phyloP scores from a whole-genome alignment of 495 filamentous ascomycete genomes.

The Annulohypoxylon maeteangense region DNA sequence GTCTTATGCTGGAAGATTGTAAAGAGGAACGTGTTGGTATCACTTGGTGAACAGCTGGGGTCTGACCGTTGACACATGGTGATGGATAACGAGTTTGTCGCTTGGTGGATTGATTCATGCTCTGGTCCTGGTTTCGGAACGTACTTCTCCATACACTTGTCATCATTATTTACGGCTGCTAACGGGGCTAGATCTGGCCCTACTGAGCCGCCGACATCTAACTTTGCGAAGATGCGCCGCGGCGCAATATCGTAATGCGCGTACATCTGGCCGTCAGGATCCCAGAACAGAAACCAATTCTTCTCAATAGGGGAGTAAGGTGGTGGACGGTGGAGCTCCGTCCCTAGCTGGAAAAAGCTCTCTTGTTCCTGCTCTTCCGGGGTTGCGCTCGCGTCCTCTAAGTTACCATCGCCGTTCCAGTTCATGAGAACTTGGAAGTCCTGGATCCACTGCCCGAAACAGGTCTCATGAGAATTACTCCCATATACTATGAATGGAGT shows the following conservation, averaged over 20 bases:
- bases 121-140: slow-evolving; percentile 48
- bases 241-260: slow-evolving; percentile 62
- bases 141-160: slow-evolving; percentile 54
- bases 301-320: slow-evolving; percentile 59
- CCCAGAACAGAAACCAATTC: slow-evolving; percentile 70
- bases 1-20: slow-evolving; percentile 64
- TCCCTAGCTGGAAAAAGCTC: slow-evolving; percentile 48
- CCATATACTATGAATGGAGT: slow-evolving; percentile 59
- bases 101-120: slow-evolving; percentile 63
- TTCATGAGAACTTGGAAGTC: slow-evolving; percentile 61
- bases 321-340: slow-evolving; percentile 59
- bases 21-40: slow-evolving; percentile 61
- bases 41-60: slow-evolving; percentile 50
- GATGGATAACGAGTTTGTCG: slow-evolving; percentile 64
- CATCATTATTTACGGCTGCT: slow-evolving; percentile 44
- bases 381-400: slow-evolving; percentile 10
- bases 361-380: background rate
- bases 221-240: slow-evolving; percentile 56
- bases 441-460: slow-evolving; percentile 63
- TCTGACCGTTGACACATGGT: slow-evolving; percentile 63
- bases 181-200: slow-evolving; percentile 53
- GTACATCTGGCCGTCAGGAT: slow-evolving; percentile 54
- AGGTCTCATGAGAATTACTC: slow-evolving; percentile 60
- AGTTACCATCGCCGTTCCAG: slow-evolving; percentile 47
- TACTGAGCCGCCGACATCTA: slow-evolving; percentile 53